phyloP scores from a whole-genome alignment of 257 asterid species.

The Przewalskia tangutica region DNA sequence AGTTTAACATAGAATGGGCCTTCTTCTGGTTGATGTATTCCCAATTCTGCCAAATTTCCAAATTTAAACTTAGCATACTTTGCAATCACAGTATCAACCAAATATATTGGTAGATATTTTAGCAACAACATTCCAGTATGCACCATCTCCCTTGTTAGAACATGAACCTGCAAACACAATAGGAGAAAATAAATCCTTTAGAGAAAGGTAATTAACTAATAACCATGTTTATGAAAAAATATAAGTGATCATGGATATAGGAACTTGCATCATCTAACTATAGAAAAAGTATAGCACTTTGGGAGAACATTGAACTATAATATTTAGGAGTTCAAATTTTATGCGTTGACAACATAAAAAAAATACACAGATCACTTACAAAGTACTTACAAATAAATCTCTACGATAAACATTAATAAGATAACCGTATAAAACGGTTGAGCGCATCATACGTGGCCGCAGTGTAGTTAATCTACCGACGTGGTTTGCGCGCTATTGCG shows the following conservation, averaged over 20 bases:
- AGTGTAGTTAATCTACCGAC: no score
- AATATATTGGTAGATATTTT: neutral
- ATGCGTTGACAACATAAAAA: no score
- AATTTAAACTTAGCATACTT: neutral
- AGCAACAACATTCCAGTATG: conserved; percentile 30
- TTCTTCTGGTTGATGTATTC: conserved; percentile 27
- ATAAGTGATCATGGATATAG: neutral
- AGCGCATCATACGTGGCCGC: no score
- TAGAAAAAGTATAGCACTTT: no score
- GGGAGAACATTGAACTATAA: no score
- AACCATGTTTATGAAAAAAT: neutral
- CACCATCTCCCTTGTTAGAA: conserved; percentile 26
- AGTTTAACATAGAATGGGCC: conserved; percentile 40
- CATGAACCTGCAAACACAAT: conserved; percentile 29
- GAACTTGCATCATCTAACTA: conserved; percentile 11
- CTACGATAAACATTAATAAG: no score
- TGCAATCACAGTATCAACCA: conserved; percentile 22
- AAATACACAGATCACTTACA: no score
- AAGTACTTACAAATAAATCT: no score
- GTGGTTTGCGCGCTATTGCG: no score
- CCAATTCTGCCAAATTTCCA: conserved; percentile 32
- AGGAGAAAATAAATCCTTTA: neutral
- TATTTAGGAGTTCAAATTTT: no score
- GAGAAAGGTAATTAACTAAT: neutral
- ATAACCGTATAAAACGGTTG: no score